Conservation (phyloP, 805 yeast genomes). For the Pichia phayaonensis region DNA sequence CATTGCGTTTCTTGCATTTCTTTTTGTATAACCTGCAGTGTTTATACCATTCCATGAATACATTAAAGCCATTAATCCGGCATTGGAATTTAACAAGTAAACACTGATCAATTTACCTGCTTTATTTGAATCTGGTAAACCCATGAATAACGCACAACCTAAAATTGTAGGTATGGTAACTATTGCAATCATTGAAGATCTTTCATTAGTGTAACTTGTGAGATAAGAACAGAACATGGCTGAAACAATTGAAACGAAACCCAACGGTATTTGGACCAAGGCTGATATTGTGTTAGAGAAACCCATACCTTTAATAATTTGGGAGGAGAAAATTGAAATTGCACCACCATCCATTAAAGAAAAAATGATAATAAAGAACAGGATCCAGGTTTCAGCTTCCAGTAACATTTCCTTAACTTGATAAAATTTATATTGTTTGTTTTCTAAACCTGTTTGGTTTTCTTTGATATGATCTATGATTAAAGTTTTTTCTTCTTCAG, state of each 20-base stretch:
- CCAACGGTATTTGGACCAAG: slow-evolving; percentile 28
- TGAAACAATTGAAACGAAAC: slow-evolving; percentile 26
- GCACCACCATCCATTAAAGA: slow-evolving; percentile 27
- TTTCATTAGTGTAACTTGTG: slow-evolving; percentile 36
- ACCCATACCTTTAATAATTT: slow-evolving; percentile 25
- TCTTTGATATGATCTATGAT: slow-evolving; percentile 20
- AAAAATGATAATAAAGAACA: slow-evolving; percentile 16
- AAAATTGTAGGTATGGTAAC: slow-evolving; percentile 13
- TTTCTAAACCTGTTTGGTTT: slow-evolving; percentile 28
- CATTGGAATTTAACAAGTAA: slow-evolving; percentile 23
- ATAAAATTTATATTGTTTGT: slow-evolving; percentile 21
- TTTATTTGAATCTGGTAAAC: slow-evolving; percentile 19
- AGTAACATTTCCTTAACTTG: slow-evolving; percentile 21
- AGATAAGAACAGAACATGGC: slow-evolving; percentile 16
- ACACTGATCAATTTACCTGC: slow-evolving; percentile 26
- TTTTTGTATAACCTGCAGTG: slow-evolving; percentile 45
- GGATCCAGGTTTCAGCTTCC: slow-evolving; percentile 21
- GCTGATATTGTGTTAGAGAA: slow-evolving; percentile 26
- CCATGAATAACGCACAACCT: slow-evolving; percentile 21
- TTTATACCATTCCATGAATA: slow-evolving; percentile 28
- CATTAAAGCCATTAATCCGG: slow-evolving; percentile 14
- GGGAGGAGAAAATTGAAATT: slow-evolving; percentile 19
- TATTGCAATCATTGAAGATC: slow-evolving; percentile 11
- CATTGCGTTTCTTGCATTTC: slow-evolving; percentile 37
- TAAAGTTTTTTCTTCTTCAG: slow-evolving; percentile 30